A percentile compares a stretch with the other conserved stretches of the same genome.
Conservation (phyloP, 345 rosid genomes). For the Litchi chinensis region DNA sequence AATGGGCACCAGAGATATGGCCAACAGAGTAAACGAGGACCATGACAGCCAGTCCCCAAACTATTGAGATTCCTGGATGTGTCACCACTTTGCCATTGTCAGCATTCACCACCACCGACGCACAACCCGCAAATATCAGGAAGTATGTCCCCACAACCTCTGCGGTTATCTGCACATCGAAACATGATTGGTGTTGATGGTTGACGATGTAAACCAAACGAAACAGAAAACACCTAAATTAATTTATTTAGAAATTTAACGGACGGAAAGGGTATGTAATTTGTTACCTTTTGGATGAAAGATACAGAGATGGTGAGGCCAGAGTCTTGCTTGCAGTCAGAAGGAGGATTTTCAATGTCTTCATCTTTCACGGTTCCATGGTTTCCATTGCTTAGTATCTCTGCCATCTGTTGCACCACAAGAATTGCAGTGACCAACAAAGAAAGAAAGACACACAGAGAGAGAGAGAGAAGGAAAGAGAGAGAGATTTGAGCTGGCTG, state of each 20-base stretch:
- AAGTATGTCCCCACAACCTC: constrained; percentile 88
- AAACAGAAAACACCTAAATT: no score
- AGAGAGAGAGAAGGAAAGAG: neutral
- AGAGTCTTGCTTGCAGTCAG: constrained; percentile 43
- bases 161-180: constrained; percentile 59
- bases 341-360: constrained; percentile 23
- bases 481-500: neutral
- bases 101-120: constrained; percentile 69
- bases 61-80: constrained; percentile 69
- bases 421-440: neutral
- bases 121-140: constrained; percentile 89
- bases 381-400: constrained; percentile 35
- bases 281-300: constrained; percentile 75
- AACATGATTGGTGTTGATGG: neutral
- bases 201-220: neutral
- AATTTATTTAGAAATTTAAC: no score
- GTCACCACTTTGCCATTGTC: constrained; percentile 68
- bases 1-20: constrained; percentile 97
- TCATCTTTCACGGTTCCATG: constrained; percentile 51
- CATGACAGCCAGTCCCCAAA: constrained; percentile 94
- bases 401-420: constrained; percentile 46
- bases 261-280: no score
- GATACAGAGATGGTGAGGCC: constrained; percentile 53
- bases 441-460: neutral
- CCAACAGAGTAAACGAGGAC: constrained; percentile 82